Base-by-base conservation (phyloP, 352 stramenopile genomes). In the Globisporangium takayamanum region DNA sequence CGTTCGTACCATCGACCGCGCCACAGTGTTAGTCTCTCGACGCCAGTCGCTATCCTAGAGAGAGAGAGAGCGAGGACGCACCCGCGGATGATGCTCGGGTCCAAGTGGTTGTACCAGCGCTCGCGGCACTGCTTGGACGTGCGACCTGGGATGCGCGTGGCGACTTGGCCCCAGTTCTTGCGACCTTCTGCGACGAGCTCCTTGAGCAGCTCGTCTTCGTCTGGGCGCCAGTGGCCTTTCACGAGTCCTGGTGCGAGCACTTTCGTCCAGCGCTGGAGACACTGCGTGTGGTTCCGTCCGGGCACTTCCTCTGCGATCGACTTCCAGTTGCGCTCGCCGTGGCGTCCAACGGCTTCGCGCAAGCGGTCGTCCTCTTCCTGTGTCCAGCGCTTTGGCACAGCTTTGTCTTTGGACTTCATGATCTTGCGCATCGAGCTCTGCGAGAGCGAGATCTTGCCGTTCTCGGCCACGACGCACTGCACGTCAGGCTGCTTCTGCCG, bases 181-280 rank as follows among this genome's bases (percentile, higher is more conserved):
- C 78, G 73, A 37, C 80, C 78, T 65, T 93, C 74, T 11, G 76
- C 74, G 15, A 94, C 88, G 0, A 95, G 60, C 45, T 94, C 76
- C 55, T 88, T 80, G 16, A 97, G 73, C 60, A 96, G 49, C 6
- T 90, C 78, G 59, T 98, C 94, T 67, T 98, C 94, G 42, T 98
- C 89, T 5, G 90, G 85, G 16, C 87, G 94, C 94, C 94, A 98
- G 53, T 96, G 92, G 33, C 93, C 94, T 67, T 99, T 99, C 37
- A 97, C 88, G 3, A 98, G 78, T n/a, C 93, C 95, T 5, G 94
- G 94, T 12, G 91, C 90, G 15, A 98, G 69, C 51, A 98, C 87
- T 61, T 97, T 96, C 16, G 87, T 94, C 87, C 87, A 96, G 10
- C 87, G 74, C 63, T 96, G 87, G n/a, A 95, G 69, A 68, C 87